Evolutionary conservation across 2,329 filamentous ascomycete species (phyloP).

Genomic region (Colletotrichum sojae): DNA sequence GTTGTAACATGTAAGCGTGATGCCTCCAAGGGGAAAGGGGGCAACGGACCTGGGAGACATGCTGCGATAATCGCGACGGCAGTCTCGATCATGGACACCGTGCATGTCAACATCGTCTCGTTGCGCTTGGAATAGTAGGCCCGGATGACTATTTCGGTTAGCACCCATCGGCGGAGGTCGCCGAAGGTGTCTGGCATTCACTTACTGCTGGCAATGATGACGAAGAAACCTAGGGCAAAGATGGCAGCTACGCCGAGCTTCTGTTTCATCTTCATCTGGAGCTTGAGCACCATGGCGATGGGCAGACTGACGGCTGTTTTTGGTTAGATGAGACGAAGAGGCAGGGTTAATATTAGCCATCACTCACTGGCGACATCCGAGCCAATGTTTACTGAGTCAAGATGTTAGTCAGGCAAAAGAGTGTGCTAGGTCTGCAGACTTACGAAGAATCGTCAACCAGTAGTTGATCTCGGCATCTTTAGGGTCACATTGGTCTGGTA

Average conservation of each 20-base stretch:
- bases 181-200: fast-evolving
- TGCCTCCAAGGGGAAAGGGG: background rate
- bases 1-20: background rate
- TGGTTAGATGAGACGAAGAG: constrained; percentile 10
- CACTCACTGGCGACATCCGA: constrained; percentile 22
- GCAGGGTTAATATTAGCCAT: background rate
- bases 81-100: constrained; percentile 55
- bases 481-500: constrained; percentile 34
- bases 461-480: constrained; percentile 38
- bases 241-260: constrained; percentile 51
- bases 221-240: constrained; percentile 50
- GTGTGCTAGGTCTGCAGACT: background rate
- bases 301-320: constrained; percentile 49
- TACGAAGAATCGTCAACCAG: constrained; percentile 41
- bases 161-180: background rate
- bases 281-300: constrained; percentile 52
- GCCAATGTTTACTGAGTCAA: constrained; percentile 4
- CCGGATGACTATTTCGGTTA: constrained; percentile 46
- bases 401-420: background rate
- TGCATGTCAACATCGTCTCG: constrained; percentile 55
- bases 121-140: constrained; percentile 52
- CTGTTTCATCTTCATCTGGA: constrained; percentile 51
- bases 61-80: constrained; percentile 56
- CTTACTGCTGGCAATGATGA: constrained; percentile 50
- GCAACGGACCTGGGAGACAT: constrained; percentile 51